A percentile compares a stretch with the other conserved stretches of the same genome.
phyloP scores from a whole-genome alignment of 306 rosid genomes.

The Gynostemma pentaphyllum region DNA sequence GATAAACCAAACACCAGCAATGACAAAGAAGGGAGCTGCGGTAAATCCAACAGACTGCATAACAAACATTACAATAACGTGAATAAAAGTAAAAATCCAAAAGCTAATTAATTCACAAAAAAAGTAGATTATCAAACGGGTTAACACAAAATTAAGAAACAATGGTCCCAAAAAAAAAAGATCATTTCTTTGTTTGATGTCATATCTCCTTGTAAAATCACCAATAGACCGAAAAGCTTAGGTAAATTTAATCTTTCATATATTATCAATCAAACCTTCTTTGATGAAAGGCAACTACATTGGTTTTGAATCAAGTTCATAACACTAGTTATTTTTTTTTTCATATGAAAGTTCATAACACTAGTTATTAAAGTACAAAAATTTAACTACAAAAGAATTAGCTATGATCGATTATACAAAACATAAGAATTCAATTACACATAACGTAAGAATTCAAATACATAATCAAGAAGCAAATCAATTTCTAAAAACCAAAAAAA shows the following conservation, averaged over 20 bases:
- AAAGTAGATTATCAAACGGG: not conserved
- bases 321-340: not conserved
- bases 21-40: constrained; percentile 43
- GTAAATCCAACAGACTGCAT: constrained; percentile 62
- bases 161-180: not conserved
- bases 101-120: not conserved
- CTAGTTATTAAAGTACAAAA: not conserved
- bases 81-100: not conserved
- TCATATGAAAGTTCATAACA: too few relatives aligned
- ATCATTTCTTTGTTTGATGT: too few relatives aligned
- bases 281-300: not conserved
- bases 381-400: not conserved
- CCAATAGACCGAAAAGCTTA: not conserved
- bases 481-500: not conserved
- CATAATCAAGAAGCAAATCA: not conserved
- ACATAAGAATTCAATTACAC: too few relatives aligned
- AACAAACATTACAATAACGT: not conserved
- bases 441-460: not conserved
- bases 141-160: not conserved
- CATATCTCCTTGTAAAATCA: too few relatives aligned
- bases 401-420: not conserved
- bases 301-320: not conserved
- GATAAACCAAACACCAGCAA: constrained; percentile 55
- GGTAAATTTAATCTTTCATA: too few relatives aligned
- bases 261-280: too few relatives aligned